Base-by-base conservation (phyloP, 164 flowering plant genomes). In the Malania oleifera region DNA sequence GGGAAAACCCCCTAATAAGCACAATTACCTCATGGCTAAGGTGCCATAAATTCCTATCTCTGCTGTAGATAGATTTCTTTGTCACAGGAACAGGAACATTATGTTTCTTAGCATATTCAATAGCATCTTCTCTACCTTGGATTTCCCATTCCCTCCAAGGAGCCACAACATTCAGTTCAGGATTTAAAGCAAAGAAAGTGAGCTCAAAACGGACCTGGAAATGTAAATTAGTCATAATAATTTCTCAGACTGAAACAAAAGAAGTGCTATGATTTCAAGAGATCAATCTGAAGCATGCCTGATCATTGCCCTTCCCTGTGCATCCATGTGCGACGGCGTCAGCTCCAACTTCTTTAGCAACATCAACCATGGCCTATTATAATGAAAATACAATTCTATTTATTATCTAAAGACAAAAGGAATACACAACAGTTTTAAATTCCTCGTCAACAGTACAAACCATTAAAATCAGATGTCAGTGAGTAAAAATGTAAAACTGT, bases 91-190 rank as follows among this genome's bases (percentile, higher is more conserved):
- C 95, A 19, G 96, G 95, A 27, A 93, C 85, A 73, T 90, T 84
- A 59, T 93, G 98, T 72, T 82, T 90, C 72, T 77, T 82, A 24
- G 97, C 98, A 81, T 87, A 90, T 55, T 93, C 98, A 69, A 93
- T 86, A 25, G 96, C 97, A 83, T 92, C 98, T 76, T 92, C 98
- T 73, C 96, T 77, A 23, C 98, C 97, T 52, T 28, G 67, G 34
- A 92, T 89, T 19, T 92, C 97, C 97, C 98, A 92, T 53, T 92
- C 97, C 54, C 97, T 80, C 98, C 98, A 92, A 54, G 98, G 98
- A 56, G 92, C 97, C 59, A 90, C 98, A 53, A 92, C 98, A 65
- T 76, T 76, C 56, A 93, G 89, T 35, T 88, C 82, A 64, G 98
- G 98, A 70, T 90, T 93, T 52, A 93, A 59, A 40, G 98, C 88